Base-by-base conservation (phyloP, 345 rosid species). In the Orychophragmus violaceus region DNA sequence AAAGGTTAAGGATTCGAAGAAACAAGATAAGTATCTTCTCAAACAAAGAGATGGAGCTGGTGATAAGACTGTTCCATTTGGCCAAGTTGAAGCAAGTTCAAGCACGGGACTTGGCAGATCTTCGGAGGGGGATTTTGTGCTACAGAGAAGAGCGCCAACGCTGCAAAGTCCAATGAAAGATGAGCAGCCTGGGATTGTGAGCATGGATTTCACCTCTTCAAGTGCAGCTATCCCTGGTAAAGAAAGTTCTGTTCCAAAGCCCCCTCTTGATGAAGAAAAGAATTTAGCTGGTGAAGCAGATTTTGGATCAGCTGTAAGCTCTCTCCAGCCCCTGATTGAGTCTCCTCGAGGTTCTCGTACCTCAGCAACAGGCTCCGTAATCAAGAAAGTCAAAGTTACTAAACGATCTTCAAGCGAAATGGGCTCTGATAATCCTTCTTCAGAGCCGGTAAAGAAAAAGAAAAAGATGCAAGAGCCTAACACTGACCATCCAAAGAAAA, bases 1-100 rank as follows among this genome's bases (percentile, higher is more conserved):
- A 66, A 95, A 89, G 84, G 82, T 80, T 53, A 87, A 91, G 95
- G 97, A 87, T 66, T 80, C 72, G 10, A 78, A 82, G 16, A 91
- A 89, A 81, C 82, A 85, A 78, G 95, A 89, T 64, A 84, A 76
- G 55, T 89, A 85, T 72, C 86, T 88, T 65, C 78, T 95, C 78
- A 91, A 89, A 79, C 82, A 87, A 52, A 83, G 95, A 75, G 89
- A 84, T 30, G 99, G 89, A 66, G 66, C 79, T 45, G 77, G 75
- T 54, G 81, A 79, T 46, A 74, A 39, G 60, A 17, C 53, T 14
- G 63, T 53, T 59, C 78, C 65, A 55, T 72, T 62, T 70, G 80
- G 59, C 70, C 77, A 71, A 67, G 82, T n/a, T 56, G 81, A 76
- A 76, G 78, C 79, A 71, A 64, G 32, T 64, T 37, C 76, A 49